Evolutionary conservation across 345 rosid species (phyloP).

Genomic region (Melastoma malabathricum): DNA sequence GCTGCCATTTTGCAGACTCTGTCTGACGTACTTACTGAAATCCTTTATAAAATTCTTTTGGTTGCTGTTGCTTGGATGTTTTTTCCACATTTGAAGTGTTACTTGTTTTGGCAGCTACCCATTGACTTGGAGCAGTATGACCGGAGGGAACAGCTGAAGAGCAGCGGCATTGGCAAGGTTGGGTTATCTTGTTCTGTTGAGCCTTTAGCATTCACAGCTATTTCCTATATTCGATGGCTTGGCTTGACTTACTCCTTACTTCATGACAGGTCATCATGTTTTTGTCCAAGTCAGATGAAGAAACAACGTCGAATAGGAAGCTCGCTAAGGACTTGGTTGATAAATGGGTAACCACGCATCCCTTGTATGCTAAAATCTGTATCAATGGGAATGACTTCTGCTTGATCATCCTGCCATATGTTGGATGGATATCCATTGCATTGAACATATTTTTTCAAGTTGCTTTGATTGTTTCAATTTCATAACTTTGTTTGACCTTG

Average conservation of each 20-base stretch:
- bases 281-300: slow-evolving; percentile 94
- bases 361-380: no score
- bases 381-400: no score
- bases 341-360: slow-evolving; percentile 57
- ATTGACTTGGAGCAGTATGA: slow-evolving; percentile 92
- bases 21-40: slow-evolving; percentile 42
- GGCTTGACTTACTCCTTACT: slow-evolving; percentile 2
- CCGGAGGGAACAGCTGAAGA: slow-evolving; percentile 85
- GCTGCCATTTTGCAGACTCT: slow-evolving; percentile 71
- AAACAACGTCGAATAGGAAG: slow-evolving; percentile 78
- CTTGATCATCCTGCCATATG: background rate
- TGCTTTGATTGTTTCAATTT: background rate
- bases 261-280: slow-evolving; percentile 80
- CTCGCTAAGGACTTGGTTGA: slow-evolving; percentile 98
- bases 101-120: slow-evolving; percentile 49
- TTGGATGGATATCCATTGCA: background rate
- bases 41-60: slow-evolving; percentile 1
- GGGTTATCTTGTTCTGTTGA: slow-evolving; percentile 2
- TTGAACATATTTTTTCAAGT: background rate
- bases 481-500: background rate
- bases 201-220: background rate
- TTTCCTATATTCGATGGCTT: background rate
- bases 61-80: slow-evolving; percentile 6
- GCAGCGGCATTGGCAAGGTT: slow-evolving; percentile 98
- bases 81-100: slow-evolving; percentile 8